These are phyloP conservation scores for Gardenia jasminoides DNA, from an alignment of 257 asterid species.

Conservation along the genomic window DNA sequence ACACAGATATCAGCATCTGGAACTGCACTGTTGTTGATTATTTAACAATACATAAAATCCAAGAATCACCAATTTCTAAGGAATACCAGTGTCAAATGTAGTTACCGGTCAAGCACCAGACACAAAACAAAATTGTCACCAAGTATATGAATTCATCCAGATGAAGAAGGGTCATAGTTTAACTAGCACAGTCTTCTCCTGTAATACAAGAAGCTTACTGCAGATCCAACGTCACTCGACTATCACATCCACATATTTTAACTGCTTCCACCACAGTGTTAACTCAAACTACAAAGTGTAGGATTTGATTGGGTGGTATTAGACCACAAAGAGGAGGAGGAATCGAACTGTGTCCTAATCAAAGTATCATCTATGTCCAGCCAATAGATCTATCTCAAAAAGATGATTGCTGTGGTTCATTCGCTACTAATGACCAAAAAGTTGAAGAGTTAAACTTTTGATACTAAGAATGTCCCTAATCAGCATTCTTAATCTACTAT, in stretches of 20 bases:
- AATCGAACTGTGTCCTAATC: background rate
- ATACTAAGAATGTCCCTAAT: background rate
- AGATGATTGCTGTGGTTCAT: background rate
- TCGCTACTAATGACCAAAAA: background rate
- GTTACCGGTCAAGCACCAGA: background rate
- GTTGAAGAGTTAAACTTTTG: background rate
- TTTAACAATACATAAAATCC: too few relatives aligned
- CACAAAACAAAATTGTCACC: background rate
- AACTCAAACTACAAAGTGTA: background rate
- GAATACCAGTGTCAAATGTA: background rate
- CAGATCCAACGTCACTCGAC: background rate
- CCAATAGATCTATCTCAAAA: background rate
- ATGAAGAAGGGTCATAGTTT: background rate
- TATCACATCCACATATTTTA: background rate
- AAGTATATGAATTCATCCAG: background rate
- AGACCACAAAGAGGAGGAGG: background rate
- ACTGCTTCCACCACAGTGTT: background rate
- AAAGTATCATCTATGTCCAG: background rate
- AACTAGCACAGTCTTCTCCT: background rate
- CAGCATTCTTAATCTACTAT: background rate
- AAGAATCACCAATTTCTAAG: too few relatives aligned
- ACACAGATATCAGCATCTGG: background rate
- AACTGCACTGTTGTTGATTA: background rate
- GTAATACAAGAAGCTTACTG: background rate
- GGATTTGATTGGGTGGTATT: too few relatives aligned